Base-by-base conservation (phyloP, 768 basidiomycete species). In the Heimioporus sp. region DNA sequence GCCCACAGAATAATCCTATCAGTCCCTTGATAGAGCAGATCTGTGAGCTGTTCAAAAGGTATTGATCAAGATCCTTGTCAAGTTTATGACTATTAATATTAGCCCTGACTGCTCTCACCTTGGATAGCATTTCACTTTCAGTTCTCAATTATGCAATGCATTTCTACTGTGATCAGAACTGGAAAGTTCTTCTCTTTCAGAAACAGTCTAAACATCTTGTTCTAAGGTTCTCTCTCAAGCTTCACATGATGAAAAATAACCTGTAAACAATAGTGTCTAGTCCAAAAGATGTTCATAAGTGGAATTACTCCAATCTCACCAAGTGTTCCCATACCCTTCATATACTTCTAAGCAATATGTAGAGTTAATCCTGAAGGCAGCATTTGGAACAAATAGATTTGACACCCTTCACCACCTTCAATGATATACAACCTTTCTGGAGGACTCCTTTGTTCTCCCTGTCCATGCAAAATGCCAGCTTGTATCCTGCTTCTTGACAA, bases 161-260 rank as follows among this genome's bases (percentile, higher is more conserved):
- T 19, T 34, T 53, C 46, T 1, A 53, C 16, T 0, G 52, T 53
- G 19, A 53, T 43, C 12, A 53, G 17, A 1, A 53, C 46, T 1
- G 52, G 52, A 17, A 43, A 0, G 10, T 47, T 10, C 4, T 24
- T 3, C 4, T 13, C 12, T 7, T 38, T 4, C 2, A 30, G 43
- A 21, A 5, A 57, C 46, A 56, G 56, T 56, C 65, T n/a, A 5
- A 11, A 7, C 10, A 2, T 20, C 9, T 20, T 32, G 0, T n/a
- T 17, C 10, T 2, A 5, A 6, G 5, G 24, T 28, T 28, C 24
- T 28, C 24, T 28, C 24, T 7, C 24, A 28, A 28, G 24, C 24
- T 28, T 28, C 10, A 34, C n/a, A 1, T 17, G n/a, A 12, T 44
- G 4, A 2, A 34, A 44, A 19, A 17, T 12, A 7, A 44, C 10